phyloP scores from a whole-genome alignment of 768 basidiomycete species.

The Pulveroboletus sp. region DNA sequence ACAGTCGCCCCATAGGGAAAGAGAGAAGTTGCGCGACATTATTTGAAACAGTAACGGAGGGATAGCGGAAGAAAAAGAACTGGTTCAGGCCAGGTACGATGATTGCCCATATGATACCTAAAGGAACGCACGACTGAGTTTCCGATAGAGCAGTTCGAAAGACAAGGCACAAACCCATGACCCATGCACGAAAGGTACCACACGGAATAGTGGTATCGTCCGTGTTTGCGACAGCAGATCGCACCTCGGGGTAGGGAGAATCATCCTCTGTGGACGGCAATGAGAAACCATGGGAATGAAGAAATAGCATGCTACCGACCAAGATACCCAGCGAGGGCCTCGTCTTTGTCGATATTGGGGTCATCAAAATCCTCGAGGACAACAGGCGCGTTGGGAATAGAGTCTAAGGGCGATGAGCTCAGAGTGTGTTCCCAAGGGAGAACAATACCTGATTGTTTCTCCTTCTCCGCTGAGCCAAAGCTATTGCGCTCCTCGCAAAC shows the following conservation, averaged over 20 bases:
- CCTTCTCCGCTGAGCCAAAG: slow-evolving; percentile 23
- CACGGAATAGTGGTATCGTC: slow-evolving; percentile 68
- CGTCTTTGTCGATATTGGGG: slow-evolving; percentile 34
- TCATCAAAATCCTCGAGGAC: slow-evolving; percentile 32
- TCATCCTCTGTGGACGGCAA: slow-evolving; percentile 50
- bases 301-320: slow-evolving; percentile 14
- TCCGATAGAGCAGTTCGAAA: background rate
- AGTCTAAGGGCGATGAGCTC: background rate
- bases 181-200: slow-evolving; percentile 59
- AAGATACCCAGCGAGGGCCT: slow-evolving; percentile 24
- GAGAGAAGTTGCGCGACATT: slow-evolving; percentile 73
- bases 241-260: slow-evolving; percentile 83
- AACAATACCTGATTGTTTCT: slow-evolving; percentile 14
- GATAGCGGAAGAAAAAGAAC: slow-evolving; percentile 74
- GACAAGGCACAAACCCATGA: slow-evolving; percentile 37
- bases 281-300: slow-evolving; percentile 16
- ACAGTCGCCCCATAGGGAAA: slow-evolving; percentile 65
- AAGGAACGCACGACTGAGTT: background rate
- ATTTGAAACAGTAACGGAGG: slow-evolving; percentile 39
- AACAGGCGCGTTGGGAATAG: slow-evolving; percentile 1
- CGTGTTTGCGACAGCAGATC: slow-evolving; percentile 71
- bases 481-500: slow-evolving; percentile 16
- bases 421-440: background rate
- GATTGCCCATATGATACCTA: slow-evolving; percentile 50
- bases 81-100: slow-evolving; percentile 74